These are phyloP conservation scores for Penicillium frequentans DNA, from an alignment of 2,329 filamentous ascomycete genomes.

Conservation along the genomic window DNA sequence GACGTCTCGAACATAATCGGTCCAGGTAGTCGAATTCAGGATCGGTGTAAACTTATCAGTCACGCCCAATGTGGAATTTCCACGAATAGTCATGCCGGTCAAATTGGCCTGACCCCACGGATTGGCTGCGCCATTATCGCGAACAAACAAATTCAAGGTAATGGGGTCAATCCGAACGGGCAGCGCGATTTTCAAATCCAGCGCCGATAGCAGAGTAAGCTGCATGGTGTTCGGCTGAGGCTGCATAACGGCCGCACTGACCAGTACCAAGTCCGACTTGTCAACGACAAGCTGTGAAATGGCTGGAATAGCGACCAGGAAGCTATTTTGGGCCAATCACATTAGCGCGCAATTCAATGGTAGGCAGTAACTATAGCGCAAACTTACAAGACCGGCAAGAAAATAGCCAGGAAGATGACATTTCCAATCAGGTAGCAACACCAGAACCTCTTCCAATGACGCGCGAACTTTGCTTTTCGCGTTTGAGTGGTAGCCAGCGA, in stretches of 20 bases:
- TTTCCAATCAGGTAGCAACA: constrained; percentile 35
- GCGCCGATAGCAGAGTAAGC: constrained; percentile 35
- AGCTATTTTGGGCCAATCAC: constrained; percentile 25
- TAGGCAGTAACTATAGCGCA: not conserved
- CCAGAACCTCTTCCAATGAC: constrained; percentile 42
- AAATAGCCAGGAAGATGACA: constrained; percentile 40
- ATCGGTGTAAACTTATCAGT: constrained; percentile 25
- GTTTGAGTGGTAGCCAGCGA: constrained; percentile 27
- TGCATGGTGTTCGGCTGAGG: constrained; percentile 33
- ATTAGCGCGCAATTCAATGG: not conserved
- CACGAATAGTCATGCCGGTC: constrained; percentile 29
- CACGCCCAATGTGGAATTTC: constrained; percentile 35
- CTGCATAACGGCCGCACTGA: constrained; percentile 34
- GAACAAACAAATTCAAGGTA: constrained; percentile 34
- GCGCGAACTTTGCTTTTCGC: constrained; percentile 27
- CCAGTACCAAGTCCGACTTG: constrained; percentile 37
- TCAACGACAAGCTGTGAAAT: constrained; percentile 42
- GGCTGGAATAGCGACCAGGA: constrained; percentile 41
- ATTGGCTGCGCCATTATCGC: constrained; percentile 25
- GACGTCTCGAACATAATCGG: constrained; percentile 32
- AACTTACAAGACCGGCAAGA: constrained; percentile 42
- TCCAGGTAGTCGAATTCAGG: constrained; percentile 28
- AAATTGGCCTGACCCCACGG: constrained; percentile 30
- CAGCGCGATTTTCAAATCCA: constrained; percentile 37
- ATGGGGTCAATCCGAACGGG: constrained; percentile 39